Conservation (phyloP, 1,284 basidiomycete genomes). For the Cryptococcus sp. region DNA sequence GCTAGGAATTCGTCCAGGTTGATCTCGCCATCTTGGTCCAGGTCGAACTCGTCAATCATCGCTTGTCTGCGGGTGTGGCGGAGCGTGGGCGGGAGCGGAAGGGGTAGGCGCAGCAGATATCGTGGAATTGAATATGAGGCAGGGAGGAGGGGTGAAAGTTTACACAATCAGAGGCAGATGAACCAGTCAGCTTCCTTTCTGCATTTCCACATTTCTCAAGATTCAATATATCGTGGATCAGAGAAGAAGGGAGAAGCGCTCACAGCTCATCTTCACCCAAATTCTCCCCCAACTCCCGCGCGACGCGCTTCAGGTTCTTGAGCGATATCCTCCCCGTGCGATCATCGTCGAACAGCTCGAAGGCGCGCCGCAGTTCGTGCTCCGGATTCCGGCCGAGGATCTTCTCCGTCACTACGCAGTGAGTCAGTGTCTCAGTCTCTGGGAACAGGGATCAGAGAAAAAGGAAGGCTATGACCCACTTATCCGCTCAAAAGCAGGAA, state of each 20-base stretch:
- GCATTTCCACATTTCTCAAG: neutral
- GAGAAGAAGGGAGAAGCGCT: constrained; percentile 51
- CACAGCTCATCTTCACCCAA: constrained; percentile 97
- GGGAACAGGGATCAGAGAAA: no score
- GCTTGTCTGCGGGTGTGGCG: constrained; percentile 71
- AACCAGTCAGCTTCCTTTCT: neutral
- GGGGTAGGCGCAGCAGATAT: neutral
- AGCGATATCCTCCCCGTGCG: constrained; percentile 91
- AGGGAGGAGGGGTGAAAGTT: neutral
- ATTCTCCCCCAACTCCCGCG: constrained; percentile 94
- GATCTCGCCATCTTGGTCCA: constrained; percentile 98
- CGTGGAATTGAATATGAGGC: neutral
- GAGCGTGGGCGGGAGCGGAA: no score
- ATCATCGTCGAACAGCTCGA: constrained; percentile 96
- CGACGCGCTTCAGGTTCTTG: constrained; percentile 87
- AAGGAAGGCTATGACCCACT: constrained; percentile 65
- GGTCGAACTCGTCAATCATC: constrained; percentile 99
- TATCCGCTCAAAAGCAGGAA: constrained; percentile 91
- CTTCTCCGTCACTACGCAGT: constrained; percentile 81
- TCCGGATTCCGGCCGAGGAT: constrained; percentile 92
- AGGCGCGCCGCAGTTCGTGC: constrained; percentile 94
- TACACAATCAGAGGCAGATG: neutral
- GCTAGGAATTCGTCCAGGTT: constrained; percentile 65
- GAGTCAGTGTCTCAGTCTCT: neutral
- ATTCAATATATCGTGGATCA: no score